A percentile compares a stretch with the other conserved stretches of the same genome.
Evolutionary conservation across 2,329 filamentous ascomycete genomes (phyloP).

Genomic region (Periconia sp.): DNA sequence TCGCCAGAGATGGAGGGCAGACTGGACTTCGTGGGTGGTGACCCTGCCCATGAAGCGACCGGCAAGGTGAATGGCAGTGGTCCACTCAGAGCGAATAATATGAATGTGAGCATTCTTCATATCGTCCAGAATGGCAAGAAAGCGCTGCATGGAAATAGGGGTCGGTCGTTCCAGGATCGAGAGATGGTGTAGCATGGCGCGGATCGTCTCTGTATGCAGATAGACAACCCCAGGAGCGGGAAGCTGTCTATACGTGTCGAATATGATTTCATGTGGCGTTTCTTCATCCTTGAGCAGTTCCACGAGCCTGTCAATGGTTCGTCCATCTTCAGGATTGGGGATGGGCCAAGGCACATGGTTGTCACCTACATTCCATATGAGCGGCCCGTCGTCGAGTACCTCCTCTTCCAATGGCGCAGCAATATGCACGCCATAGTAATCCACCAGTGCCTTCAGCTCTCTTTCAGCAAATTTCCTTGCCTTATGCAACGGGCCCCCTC

Average conservation of each 20-base stretch:
- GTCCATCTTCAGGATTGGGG: conserved; percentile 37
- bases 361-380: conserved; percentile 41
- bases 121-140: conserved; percentile 83
- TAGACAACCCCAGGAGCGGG: conserved; percentile 61
- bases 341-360: conserved; percentile 42
- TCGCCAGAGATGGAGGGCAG: conserved; percentile 79
- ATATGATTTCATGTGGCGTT: conserved; percentile 56
- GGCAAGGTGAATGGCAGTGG: conserved; percentile 79
- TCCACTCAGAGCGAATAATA: conserved; percentile 77
- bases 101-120: conserved; percentile 76
- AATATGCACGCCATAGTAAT: conserved; percentile 51
- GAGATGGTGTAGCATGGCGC: conserved; percentile 70
- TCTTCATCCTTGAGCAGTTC: conserved; percentile 52
- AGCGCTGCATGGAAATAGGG: conserved; percentile 73
- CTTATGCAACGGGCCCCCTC: conserved; percentile 26
- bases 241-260: conserved; percentile 59
- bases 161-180: conserved; percentile 64
- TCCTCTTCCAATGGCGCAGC: conserved; percentile 32
- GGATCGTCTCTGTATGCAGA: conserved; percentile 60
- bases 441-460: conserved; percentile 56
- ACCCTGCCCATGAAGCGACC: conserved; percentile 70
- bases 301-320: conserved; percentile 41
- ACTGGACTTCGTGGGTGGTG: conserved; percentile 66
- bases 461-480: conserved; percentile 45
- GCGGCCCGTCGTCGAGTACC: conserved; percentile 35